These are phyloP conservation scores for Magnolia changhungtana DNA, from an alignment of 164 flowering plant species.

Conservation along the genomic window DNA sequence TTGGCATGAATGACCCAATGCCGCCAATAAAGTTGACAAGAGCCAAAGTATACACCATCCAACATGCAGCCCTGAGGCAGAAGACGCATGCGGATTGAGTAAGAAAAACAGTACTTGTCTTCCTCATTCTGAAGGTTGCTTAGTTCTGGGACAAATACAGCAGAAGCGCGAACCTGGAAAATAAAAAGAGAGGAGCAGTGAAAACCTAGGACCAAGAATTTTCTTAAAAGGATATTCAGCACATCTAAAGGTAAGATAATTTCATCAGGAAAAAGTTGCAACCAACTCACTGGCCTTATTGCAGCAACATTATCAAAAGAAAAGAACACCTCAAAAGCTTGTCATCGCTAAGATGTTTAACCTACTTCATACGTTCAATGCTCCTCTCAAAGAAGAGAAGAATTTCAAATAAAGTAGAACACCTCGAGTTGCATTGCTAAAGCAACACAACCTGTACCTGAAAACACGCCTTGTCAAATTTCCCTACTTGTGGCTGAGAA, in stretches of 20 bases:
- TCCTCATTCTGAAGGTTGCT: conserved; percentile 39
- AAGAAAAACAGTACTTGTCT: conserved; percentile 55
- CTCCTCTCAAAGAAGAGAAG: neutral
- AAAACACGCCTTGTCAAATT: neutral
- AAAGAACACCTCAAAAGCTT: no score
- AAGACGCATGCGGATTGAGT: conserved; percentile 84
- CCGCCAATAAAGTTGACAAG: conserved; percentile 82
- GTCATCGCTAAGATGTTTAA: neutral
- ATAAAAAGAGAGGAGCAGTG: neutral
- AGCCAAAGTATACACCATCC: conserved; percentile 46
- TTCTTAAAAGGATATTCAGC: neutral
- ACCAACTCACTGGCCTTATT: neutral
- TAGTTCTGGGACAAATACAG: conserved; percentile 76
- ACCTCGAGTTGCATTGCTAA: neutral
- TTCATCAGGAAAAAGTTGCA: neutral
- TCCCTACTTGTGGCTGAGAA: neutral
- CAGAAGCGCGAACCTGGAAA: conserved; percentile 82
- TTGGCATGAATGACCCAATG: conserved; percentile 75
- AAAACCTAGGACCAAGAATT: neutral
- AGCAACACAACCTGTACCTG: neutral
- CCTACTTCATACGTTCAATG: neutral
- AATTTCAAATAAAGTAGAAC: neutral
- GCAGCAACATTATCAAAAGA: neutral
- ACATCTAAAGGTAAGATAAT: neutral
- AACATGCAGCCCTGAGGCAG: conserved; percentile 53